These are phyloP conservation scores for Sporothrix sp. DNA, from an alignment of 2,329 filamentous ascomycete species.

Conservation along the genomic window DNA sequence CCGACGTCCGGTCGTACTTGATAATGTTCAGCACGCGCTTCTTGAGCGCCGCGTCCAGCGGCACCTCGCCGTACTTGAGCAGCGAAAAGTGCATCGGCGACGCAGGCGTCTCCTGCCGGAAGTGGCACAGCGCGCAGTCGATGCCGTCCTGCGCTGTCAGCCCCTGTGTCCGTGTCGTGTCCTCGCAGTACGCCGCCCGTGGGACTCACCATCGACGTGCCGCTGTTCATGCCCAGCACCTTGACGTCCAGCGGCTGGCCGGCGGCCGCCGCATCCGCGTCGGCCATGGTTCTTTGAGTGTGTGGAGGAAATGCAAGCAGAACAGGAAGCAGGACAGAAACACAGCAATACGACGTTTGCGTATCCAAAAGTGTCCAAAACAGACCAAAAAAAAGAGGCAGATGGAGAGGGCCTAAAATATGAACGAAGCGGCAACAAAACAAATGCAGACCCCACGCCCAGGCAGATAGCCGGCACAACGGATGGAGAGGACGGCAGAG, in stretches of 20 bases:
- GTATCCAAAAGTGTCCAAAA: too few relatives aligned
- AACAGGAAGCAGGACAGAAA: too few relatives aligned
- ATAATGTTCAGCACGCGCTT: constrained; percentile 49
- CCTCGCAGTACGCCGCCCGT: too few relatives aligned
- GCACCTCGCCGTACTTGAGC: constrained; percentile 47
- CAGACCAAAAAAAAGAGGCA: neutral
- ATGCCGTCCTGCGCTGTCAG: constrained; percentile 54
- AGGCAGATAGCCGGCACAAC: too few relatives aligned
- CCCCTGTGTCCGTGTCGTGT: too few relatives aligned
- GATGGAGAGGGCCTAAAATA: too few relatives aligned
- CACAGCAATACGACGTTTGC: too few relatives aligned
- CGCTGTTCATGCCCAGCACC: constrained; percentile 45
- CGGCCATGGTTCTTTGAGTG: neutral
- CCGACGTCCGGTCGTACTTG: constrained; percentile 41
- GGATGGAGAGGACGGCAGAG: too few relatives aligned
- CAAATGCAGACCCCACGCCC: too few relatives aligned
- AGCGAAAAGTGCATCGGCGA: constrained; percentile 46
- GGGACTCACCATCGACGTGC: constrained; percentile 43
- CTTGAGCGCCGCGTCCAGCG: constrained; percentile 43
- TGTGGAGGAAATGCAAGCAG: neutral
- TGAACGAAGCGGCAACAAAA: too few relatives aligned
- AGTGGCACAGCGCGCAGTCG: constrained; percentile 48
- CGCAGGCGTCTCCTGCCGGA: constrained; percentile 41
- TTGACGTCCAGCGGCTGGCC: constrained; percentile 35
- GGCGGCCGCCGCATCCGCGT: neutral